These are phyloP conservation scores for Penicillium freii DNA, from an alignment of 2,329 filamentous ascomycete species.

Conservation along the genomic window DNA sequence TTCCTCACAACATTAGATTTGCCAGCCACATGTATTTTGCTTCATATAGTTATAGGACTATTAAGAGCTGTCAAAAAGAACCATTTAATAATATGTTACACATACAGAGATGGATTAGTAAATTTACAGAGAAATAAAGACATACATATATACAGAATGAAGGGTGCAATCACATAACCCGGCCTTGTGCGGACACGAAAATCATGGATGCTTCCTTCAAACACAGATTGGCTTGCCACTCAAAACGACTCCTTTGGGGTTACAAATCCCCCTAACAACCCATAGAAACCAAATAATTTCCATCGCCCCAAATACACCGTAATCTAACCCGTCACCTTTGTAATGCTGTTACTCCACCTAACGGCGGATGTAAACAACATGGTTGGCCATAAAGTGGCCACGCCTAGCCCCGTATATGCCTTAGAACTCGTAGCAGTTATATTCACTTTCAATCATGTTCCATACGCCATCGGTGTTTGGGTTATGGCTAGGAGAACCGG, in stretches of 20 bases:
- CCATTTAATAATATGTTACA: not conserved
- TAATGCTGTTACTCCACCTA: not conserved
- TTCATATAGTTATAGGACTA: not conserved
- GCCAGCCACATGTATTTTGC: not conserved
- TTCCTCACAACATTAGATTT: not conserved
- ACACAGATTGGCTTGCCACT: too few relatives aligned
- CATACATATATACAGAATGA: too few relatives aligned
- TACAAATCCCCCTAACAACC: not conserved
- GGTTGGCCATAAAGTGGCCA: not conserved
- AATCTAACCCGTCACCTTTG: not conserved
- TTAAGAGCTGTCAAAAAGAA: not conserved
- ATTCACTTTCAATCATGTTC: not conserved
- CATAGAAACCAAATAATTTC: not conserved
- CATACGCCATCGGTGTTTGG: not conserved
- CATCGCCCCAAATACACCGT: not conserved
- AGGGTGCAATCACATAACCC: too few relatives aligned
- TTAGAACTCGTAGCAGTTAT: not conserved
- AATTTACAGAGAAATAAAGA: not conserved
- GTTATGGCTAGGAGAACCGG: not conserved
- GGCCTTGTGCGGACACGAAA: not conserved
- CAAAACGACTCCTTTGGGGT: not conserved
- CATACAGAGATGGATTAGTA: not conserved
- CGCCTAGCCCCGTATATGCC: fast-evolving
- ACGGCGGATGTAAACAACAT: not conserved
- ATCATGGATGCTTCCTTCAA: too few relatives aligned